Evolutionary conservation across 352 stramenopile species (phyloP), one percentile per base, ranked within the genome.

Genomic region (Pythium aquatile): DNA sequence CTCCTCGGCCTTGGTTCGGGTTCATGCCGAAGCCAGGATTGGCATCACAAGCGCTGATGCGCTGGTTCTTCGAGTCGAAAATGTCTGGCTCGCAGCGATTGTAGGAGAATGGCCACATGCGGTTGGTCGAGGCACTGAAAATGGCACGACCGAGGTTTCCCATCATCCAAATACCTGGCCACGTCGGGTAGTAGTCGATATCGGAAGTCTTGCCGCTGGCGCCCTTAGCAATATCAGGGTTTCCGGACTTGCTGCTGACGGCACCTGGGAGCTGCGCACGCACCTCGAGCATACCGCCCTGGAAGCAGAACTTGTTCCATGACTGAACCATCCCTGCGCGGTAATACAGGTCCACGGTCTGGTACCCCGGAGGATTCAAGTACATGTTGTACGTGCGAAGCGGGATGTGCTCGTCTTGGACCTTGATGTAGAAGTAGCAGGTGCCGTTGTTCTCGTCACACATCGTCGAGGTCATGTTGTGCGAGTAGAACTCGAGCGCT

Each of bases 231-330:
- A 75, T 40, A 26, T 78, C 65, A 6, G 72, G 72, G 51, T 78
- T 78, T 1, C 61, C 68, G 13, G 72, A 76, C 33, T 68, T 66
- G 14, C 20, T 79, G 62, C 81, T 75, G 1, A 77, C 70, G 39
- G 89, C 83, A 8, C 91, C 91, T 8, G 91, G 91, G 13, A 98
- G 74, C 59, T 91, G 84, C 14, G 90, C 79, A 49, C 81, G 69
- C 17, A 97, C 85, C 69, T 98, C 91, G 10, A 98, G 65, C 47
- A 97, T 94, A 24, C 91, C 91, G 32, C 91, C 91, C 24, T 91
- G 94, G 67, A 97, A 97, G 72, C 91, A 98, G 67, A 98, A 97
- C 73, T 98, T 98, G 77, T 98, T 91, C 91, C 91, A 98, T 20
- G 69, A 78, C 60, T 95, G 89, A 4, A 98, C 44, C 85, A 97